Evolutionary conservation across 768 basidiomycete species (phyloP), one percentile per base, ranked within the genome.

Genomic region (Mycena olivaceomarginata): DNA sequence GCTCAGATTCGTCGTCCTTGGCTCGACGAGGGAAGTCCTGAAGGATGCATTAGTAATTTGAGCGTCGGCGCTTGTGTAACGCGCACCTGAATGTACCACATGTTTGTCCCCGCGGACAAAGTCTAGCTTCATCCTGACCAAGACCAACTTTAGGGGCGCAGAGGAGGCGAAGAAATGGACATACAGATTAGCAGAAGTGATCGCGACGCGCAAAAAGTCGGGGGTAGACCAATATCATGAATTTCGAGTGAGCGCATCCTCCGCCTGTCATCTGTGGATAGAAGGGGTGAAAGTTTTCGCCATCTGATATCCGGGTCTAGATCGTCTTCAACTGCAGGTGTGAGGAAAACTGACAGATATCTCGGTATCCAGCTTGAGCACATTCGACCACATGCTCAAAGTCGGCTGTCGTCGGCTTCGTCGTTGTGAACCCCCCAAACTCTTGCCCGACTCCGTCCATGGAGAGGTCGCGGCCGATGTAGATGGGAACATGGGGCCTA

Each of bases 121-220:
- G n/a, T 73, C 72, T n/a, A 16, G 15, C 2, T 46, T 9, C 45
- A 71, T 71, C 16, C 70, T 71, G 45, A 18, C 16, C 22, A 48
- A 45, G 8, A 40, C 41, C 18, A 60, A 16, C 18, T 4, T n/a
- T 1, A 37, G 7, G 25, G 22, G 15, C 18, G 16, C 57, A 51
- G 40, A 53, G 25, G 40, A 53, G 25, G 10, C 6, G 1, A 51
- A 12, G n/a, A 22, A n/a, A 25, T 0, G 16, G 18, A 66, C 64
- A 1, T 51, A 62, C 81, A 77, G 22, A 22, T 77, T 77, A 4
- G 76, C 76, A 10, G 70, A 71, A 3, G 76, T 77, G 16, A 77
- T 77, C 3, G 67, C 59, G n/a, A 73, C 31, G 37, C 76, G 71
- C 37, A 72, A 25, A 53, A 77, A 77, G 37, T 67, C 66, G 22